These are phyloP conservation scores for Betula pendula DNA, from an alignment of 306 rosid genomes.

Conservation along the genomic window DNA sequence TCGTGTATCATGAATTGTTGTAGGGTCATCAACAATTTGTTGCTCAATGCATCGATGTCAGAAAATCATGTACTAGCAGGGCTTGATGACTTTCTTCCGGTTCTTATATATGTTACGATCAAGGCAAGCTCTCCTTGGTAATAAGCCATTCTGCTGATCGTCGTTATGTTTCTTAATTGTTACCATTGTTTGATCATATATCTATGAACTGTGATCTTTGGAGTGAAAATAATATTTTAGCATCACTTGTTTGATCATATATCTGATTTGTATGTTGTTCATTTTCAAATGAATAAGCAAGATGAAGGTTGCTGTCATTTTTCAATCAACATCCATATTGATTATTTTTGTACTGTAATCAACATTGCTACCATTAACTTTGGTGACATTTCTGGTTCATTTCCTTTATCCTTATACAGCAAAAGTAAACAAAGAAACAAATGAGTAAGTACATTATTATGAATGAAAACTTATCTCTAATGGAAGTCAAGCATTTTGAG, in stretches of 20 bases:
- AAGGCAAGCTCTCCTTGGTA: conserved; percentile 85
- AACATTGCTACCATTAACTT: background rate
- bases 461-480: background rate
- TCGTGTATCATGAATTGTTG: conserved; percentile 64
- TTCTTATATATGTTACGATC: conserved; percentile 71
- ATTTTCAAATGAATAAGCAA: background rate
- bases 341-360: background rate
- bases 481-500: background rate
- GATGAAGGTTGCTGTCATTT: background rate
- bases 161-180: conserved; percentile 9
- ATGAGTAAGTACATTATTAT: background rate
- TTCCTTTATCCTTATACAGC: background rate
- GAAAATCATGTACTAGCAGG: conserved; percentile 66
- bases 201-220: background rate
- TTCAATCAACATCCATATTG: background rate
- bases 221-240: background rate
- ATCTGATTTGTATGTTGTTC: background rate
- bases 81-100: conserved; percentile 79
- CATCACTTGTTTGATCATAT: background rate
- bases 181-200: conserved; percentile 2
- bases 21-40: conserved; percentile 65
- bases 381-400: background rate
- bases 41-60: conserved; percentile 63
- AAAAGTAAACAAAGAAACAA: background rate
- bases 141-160: conserved; percentile 43